These are phyloP conservation scores for Heliocybe sulcata DNA, from an alignment of 1,284 basidiomycete species.

Conservation along the genomic window DNA sequence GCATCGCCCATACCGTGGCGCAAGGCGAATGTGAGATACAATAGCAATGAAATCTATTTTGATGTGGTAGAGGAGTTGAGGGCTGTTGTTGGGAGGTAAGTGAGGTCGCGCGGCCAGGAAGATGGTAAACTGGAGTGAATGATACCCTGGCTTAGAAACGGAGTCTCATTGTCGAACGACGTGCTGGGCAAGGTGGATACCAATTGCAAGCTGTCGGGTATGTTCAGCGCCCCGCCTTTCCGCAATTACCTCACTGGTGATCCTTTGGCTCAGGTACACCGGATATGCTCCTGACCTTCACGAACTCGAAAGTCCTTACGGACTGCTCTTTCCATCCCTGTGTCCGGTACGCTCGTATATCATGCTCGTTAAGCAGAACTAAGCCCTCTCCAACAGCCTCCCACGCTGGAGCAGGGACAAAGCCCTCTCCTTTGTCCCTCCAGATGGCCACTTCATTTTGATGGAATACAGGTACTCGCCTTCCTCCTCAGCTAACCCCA, in stretches of 20 bases:
- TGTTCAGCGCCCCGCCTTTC: slow-evolving; percentile 4
- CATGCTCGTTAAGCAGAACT: too few relatives aligned
- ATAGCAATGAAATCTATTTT: slow-evolving; percentile 92
- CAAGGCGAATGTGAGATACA: slow-evolving; percentile 77
- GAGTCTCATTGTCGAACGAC: slow-evolving; percentile 62
- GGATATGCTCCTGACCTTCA: slow-evolving; percentile 77
- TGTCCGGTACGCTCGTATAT: slow-evolving; percentile 60
- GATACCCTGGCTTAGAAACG: slow-evolving; percentile 46
- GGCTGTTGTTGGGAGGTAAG: slow-evolving; percentile 79
- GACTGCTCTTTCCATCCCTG: slow-evolving; percentile 91
- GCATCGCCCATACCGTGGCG: slow-evolving; percentile 95
- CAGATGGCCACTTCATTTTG: slow-evolving; percentile 86
- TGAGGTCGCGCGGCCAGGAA: slow-evolving; percentile 5
- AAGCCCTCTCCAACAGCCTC: slow-evolving; percentile 42
- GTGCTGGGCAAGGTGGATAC: slow-evolving; percentile 80
- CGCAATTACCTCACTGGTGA: too few relatives aligned
- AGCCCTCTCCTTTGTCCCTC: slow-evolving; percentile 87
- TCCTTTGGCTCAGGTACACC: slow-evolving; percentile 61
- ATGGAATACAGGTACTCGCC: slow-evolving; percentile 77
- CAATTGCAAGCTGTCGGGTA: slow-evolving; percentile 79
- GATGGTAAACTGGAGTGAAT: not conserved
- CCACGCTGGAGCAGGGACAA: slow-evolving; percentile 78
- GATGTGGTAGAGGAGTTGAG: slow-evolving; percentile 84
- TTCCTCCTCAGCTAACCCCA: slow-evolving; percentile 18
- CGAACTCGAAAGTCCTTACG: slow-evolving; percentile 67